Evolutionary conservation across 1,139 yeast species (phyloP).

Genomic region (Groenewaldozyma auringiensis): DNA sequence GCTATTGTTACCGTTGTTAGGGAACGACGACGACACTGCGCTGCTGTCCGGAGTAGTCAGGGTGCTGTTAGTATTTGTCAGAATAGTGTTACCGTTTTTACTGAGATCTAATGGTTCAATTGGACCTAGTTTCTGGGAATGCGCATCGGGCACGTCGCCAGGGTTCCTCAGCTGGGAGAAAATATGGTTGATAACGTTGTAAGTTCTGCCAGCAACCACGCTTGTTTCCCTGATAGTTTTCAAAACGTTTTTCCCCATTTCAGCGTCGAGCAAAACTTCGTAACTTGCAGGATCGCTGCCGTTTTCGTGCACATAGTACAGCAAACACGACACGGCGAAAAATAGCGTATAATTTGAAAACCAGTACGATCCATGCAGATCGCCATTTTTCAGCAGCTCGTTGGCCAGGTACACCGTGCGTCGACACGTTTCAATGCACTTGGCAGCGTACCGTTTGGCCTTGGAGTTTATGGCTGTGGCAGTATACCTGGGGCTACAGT

Average conservation of each 20-base stretch:
- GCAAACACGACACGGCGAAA: constrained; percentile 80
- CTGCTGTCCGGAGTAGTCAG: background rate
- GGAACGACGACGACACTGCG: background rate
- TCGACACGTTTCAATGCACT: constrained; percentile 79
- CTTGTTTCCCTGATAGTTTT: constrained; percentile 66
- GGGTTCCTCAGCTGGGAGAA: constrained; percentile 66
- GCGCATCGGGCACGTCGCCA: constrained; percentile 7
- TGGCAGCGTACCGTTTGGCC: constrained; percentile 65
- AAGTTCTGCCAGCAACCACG: constrained; percentile 72
- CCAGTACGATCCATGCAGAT: constrained; percentile 87
- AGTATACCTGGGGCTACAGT: constrained; percentile 43
- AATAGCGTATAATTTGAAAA: constrained; percentile 88
- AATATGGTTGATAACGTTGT: constrained; percentile 65
- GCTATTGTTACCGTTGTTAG: background rate
- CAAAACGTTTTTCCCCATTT: constrained; percentile 68
- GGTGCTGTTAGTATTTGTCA: background rate
- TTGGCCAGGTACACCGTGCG: constrained; percentile 77
- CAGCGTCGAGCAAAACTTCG: constrained; percentile 65
- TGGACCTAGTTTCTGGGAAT: constrained; percentile 4
- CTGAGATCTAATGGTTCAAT: constrained; percentile 32
- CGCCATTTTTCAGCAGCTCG: constrained; percentile 66
- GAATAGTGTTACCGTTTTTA: constrained; percentile 20
- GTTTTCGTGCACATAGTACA: constrained; percentile 76
- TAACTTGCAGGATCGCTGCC: constrained; percentile 48
- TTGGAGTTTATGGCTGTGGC: constrained; percentile 37